Percentiles rank a stretch among this genome's conserved stretches.
Conservation (phyloP, 257 asterid genomes). For the Catharanthus roseus region DNA sequence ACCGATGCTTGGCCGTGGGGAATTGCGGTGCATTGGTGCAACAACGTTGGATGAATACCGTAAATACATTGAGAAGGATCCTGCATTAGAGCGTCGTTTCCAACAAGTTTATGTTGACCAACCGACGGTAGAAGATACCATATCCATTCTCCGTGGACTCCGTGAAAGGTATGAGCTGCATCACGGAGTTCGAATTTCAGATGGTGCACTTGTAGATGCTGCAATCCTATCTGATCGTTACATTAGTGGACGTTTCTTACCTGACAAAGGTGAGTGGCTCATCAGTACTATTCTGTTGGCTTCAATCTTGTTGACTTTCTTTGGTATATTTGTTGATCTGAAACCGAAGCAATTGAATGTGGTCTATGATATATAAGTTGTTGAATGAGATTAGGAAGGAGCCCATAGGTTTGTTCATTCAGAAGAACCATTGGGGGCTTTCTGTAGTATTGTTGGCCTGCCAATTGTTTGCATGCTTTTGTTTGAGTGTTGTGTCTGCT, state of each 20-base stretch:
- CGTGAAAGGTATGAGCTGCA: conserved; percentile 95
- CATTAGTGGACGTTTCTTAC: conserved; percentile 86
- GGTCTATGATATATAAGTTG: background rate
- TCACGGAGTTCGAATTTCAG: conserved; percentile 94
- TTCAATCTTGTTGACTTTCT: background rate
- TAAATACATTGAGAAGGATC: conserved; percentile 88
- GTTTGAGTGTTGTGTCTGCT: background rate
- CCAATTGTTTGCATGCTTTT: background rate
- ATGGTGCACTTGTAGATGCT: conserved; percentile 89
- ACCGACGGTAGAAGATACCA: conserved; percentile 83
- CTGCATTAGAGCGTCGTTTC: conserved; percentile 89
- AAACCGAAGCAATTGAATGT: background rate
- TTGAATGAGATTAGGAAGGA: background rate
- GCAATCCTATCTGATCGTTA: conserved; percentile 89
- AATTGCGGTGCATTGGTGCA: conserved; percentile 94
- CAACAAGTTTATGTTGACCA: conserved; percentile 96
- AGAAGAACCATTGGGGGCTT: background rate
- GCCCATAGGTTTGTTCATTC: background rate
- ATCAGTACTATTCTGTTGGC: background rate
- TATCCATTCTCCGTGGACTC: conserved; percentile 91
- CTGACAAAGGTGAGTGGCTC: conserved; percentile 66
- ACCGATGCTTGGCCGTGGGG: conserved; percentile 99
- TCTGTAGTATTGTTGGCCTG: background rate
- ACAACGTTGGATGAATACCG: conserved; percentile 93
- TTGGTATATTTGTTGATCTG: background rate